phyloP scores from a whole-genome alignment of 2,329 filamentous ascomycete genomes.

The Verticillium nonalfalfae region DNA sequence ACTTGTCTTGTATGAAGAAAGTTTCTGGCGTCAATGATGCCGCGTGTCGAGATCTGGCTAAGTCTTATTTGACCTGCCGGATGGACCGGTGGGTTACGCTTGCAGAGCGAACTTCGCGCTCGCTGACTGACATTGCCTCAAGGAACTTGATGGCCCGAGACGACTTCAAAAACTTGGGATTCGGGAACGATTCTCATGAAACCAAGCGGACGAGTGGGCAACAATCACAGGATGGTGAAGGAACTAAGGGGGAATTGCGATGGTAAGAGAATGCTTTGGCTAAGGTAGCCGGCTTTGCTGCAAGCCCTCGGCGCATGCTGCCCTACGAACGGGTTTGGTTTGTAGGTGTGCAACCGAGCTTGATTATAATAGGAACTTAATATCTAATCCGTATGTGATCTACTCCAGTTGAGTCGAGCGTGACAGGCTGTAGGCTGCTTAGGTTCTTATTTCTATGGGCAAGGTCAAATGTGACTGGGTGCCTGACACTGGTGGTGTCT shows the following conservation, averaged over 20 bases:
- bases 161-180: conserved; percentile 90
- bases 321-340: too few species aligned
- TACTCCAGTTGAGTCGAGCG: too few species aligned
- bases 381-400: too few species aligned
- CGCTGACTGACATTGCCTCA: conserved; percentile 1
- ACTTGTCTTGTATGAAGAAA: conserved; percentile 81
- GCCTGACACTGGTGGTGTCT: too few species aligned
- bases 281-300: too few species aligned
- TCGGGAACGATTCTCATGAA: conserved; percentile 31
- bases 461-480: too few species aligned
- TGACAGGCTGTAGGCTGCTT: too few species aligned
- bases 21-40: conserved; percentile 79
- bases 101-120: neutral
- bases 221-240: conserved; percentile 18
- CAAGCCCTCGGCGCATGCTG: too few species aligned
- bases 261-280: neutral
- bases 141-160: conserved; percentile 96
- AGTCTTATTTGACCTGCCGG: conserved; percentile 81
- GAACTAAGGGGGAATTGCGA: conserved; percentile 6
- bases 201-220: conserved; percentile 9
- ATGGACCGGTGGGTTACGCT: conserved; percentile 75
- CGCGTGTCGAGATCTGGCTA: conserved; percentile 78
- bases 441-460: too few species aligned
- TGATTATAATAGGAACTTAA: too few species aligned
- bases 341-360: too few species aligned